Evolutionary conservation across 1,284 basidiomycete species (phyloP).

Genomic region (Puccinia sorghi): DNA sequence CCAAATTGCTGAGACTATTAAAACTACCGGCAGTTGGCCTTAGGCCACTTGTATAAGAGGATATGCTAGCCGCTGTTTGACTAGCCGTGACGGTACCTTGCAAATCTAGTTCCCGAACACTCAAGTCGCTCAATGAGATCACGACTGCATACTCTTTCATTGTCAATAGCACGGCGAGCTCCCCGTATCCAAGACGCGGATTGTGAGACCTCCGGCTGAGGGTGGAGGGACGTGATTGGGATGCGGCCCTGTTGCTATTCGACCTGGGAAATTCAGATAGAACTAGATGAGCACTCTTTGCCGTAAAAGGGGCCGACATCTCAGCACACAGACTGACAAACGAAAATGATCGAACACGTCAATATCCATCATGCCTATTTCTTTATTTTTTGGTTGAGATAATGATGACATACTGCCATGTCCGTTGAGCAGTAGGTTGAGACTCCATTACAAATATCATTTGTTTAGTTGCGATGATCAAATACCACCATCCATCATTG

Average conservation of each 20-base stretch:
- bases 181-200: slow-evolving; percentile 20
- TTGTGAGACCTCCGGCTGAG: background rate
- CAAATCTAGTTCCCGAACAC: slow-evolving; percentile 34
- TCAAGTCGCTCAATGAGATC: slow-evolving; percentile 25
- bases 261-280: slow-evolving; percentile 32
- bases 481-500: slow-evolving; percentile 22
- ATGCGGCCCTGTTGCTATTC: background rate
- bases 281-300: slow-evolving; percentile 33
- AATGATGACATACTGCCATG: slow-evolving; percentile 37
- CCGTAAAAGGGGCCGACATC: slow-evolving; percentile 39
- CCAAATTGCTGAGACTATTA: slow-evolving; percentile 22
- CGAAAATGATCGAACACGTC: background rate
- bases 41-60: background rate
- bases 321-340: slow-evolving; percentile 33
- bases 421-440: slow-evolving; percentile 28
- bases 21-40: slow-evolving; percentile 26
- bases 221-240: slow-evolving; percentile 13
- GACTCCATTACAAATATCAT: slow-evolving; percentile 42
- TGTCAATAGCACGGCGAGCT: slow-evolving; percentile 31
- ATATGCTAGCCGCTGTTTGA: slow-evolving; percentile 11
- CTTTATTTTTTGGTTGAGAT: background rate
- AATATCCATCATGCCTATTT: background rate
- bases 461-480: slow-evolving; percentile 40
- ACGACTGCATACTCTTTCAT: slow-evolving; percentile 48
- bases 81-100: slow-evolving; percentile 24